These are phyloP conservation scores for Fraxinus quadrangulata DNA, from an alignment of 257 asterid species.

Conservation along the genomic window DNA sequence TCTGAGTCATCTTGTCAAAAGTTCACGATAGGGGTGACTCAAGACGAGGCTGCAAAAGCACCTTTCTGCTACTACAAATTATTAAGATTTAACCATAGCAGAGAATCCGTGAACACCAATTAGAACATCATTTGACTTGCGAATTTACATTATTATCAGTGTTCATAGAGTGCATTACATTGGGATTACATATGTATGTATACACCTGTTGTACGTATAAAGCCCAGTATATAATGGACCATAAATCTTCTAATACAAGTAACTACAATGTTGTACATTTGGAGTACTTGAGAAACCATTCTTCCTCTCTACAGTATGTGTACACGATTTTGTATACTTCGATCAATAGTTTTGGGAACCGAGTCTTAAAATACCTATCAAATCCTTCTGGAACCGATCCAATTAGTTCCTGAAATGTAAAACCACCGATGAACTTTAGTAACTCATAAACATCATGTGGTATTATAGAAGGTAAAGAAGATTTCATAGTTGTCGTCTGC, in stretches of 20 bases:
- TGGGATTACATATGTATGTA: background rate
- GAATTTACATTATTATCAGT: background rate
- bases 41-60: background rate
- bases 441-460: background rate
- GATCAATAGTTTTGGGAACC: constrained; percentile 73
- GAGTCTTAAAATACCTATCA: constrained; percentile 67
- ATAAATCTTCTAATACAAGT: constrained; percentile 2
- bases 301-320: constrained; percentile 58
- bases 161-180: background rate
- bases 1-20: background rate
- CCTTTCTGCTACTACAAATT: no score
- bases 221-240: background rate
- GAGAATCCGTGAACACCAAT: background rate
- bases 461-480: background rate
- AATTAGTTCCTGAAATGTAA: constrained; percentile 55
- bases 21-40: background rate
- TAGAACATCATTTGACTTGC: background rate
- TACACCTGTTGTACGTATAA: background rate
- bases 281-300: constrained; percentile 69
- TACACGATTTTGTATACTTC: constrained; percentile 76
- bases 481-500: background rate
- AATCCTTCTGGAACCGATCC: constrained; percentile 92
- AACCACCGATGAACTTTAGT: constrained; percentile 10
- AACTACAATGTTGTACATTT: constrained; percentile 24
- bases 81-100: background rate